These are phyloP conservation scores for Trypanosoma brucei DNA, from an alignment of 208 protist genomes.

Conservation along the genomic window DNA sequence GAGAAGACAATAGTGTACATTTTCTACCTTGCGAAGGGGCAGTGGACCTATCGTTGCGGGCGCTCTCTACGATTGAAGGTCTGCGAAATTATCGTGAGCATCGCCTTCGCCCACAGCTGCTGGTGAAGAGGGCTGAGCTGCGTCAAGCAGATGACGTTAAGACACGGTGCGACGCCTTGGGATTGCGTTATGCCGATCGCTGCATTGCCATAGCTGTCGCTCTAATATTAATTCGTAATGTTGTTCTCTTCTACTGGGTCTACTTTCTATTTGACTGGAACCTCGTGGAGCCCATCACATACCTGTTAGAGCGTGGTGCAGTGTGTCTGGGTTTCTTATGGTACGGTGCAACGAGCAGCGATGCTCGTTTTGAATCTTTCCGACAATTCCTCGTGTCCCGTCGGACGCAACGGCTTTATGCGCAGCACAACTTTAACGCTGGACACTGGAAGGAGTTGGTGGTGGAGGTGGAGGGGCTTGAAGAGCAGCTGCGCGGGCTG, in stretches of 20 bases:
- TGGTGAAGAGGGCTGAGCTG: conserved; percentile 27
- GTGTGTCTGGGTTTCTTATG: conserved; percentile 68
- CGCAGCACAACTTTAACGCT: conserved; percentile 27
- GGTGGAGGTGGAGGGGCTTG: conserved; percentile 39
- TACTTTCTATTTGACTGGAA: conserved; percentile 87
- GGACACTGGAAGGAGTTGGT: conserved; percentile 26
- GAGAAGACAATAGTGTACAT: too few species aligned
- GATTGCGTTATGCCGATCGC: conserved; percentile 20
- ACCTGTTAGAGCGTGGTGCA: conserved; percentile 65
- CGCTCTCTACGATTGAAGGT: conserved; percentile 14
- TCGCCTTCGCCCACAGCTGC: conserved; percentile 24
- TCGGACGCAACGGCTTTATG: conserved; percentile 25
- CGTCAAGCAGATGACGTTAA: conserved; percentile 25
- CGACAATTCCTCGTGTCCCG: conserved; percentile 23
- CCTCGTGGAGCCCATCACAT: conserved; percentile 88
- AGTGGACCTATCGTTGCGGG: not conserved
- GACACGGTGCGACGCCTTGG: conserved; percentile 27
- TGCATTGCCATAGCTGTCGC: conserved; percentile 29
- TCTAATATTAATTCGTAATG: conserved; percentile 40
- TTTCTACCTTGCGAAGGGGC: not conserved
- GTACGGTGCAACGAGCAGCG: conserved; percentile 48
- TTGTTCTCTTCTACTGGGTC: conserved; percentile 72
- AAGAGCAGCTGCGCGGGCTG: conserved; percentile 30
- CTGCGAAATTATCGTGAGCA: conserved; percentile 33
- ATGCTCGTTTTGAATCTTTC: conserved; percentile 45